These are phyloP conservation scores for Hylodesmum podocarpum DNA, from an alignment of 306 rosid genomes.

Conservation along the genomic window DNA sequence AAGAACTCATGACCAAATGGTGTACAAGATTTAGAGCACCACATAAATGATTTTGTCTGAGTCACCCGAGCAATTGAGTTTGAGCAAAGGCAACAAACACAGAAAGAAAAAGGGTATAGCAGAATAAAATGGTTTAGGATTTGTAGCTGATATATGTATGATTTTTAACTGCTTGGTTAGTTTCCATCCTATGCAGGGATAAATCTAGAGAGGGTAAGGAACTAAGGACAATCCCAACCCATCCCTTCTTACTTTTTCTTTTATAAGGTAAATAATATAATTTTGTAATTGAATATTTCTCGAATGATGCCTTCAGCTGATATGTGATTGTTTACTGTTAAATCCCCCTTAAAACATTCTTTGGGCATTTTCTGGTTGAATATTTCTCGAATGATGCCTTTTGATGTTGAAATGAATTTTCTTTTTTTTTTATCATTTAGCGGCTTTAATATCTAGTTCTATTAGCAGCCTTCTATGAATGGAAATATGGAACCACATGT, in stretches of 20 bases:
- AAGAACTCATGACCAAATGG: slow-evolving; percentile 73
- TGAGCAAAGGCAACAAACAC: not conserved
- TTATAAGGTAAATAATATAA: not conserved
- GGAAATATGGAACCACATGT: not conserved
- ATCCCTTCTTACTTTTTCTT: not conserved
- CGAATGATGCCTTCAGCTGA: no score
- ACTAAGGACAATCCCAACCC: not conserved
- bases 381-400: not conserved
- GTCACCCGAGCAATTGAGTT: not conserved
- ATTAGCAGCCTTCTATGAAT: not conserved
- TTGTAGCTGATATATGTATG: not conserved
- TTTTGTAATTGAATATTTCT: not conserved
- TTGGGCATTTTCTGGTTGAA: not conserved
- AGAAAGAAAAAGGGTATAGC: not conserved
- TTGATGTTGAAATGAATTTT: no score
- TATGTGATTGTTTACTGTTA: not conserved
- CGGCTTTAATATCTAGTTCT: not conserved
- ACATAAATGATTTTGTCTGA: slow-evolving; percentile 2
- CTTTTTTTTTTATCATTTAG: not conserved
- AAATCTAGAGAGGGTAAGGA: not conserved
- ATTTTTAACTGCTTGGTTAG: not conserved
- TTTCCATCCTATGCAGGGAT: not conserved
- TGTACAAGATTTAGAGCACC: slow-evolving; percentile 60
- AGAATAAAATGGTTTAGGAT: not conserved
- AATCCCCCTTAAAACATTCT: not conserved